Base-by-base conservation (phyloP, 257 asterid genomes). In the Agastache rugosa region DNA sequence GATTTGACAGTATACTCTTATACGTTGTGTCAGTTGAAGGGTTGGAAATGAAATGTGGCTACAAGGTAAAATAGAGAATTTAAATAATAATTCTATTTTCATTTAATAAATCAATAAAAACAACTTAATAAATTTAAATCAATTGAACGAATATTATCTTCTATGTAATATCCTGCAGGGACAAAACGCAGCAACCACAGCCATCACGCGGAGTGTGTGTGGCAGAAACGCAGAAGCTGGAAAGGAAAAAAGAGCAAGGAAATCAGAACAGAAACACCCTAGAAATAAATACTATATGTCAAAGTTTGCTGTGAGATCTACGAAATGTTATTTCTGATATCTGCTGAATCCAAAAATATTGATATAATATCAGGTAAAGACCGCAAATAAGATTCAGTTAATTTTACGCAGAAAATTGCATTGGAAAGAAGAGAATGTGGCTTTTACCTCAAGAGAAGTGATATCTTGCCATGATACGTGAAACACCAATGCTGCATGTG, bases 381-480 rank as follows among this genome's bases (percentile, higher is more conserved):
- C 8, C 27, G 72, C 25, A 47, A 47, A 17, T 16, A 4, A 11
- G 44, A 47, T 41, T 41, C 39, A 34, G 8, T 34, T 27, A 27
- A 19, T 10, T 19, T 65, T 42, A 27, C 12, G 41, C n/a, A 70
- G n/a, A n/a, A n/a, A n/a, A 55, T 11, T 23, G 55, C 27, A 63
- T 39, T 17, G 19, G 59, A 53, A 23, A 35, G 11, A 44, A 41
- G 56, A 61, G 22, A 63, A 60, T 5, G 25, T 41, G 61, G 60
- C 2, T 14, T 19, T 73, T 73, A 76, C 86, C 81, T 76, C 64
- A 15, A 79, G 17, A 63, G 45, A 54, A 31, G 80, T 5, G 55
- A 54, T 53, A 69, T 23, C 70, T 35, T 55, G 56, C 44, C 61
- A 73, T 22, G 31, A 20, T 25, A 69, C 50, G 68, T 29, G 61